Percentiles rank a stretch among this genome's conserved stretches.
phyloP scores from a whole-genome alignment of 1,284 basidiomycete genomes.

The Ceratobasidium sp. region DNA sequence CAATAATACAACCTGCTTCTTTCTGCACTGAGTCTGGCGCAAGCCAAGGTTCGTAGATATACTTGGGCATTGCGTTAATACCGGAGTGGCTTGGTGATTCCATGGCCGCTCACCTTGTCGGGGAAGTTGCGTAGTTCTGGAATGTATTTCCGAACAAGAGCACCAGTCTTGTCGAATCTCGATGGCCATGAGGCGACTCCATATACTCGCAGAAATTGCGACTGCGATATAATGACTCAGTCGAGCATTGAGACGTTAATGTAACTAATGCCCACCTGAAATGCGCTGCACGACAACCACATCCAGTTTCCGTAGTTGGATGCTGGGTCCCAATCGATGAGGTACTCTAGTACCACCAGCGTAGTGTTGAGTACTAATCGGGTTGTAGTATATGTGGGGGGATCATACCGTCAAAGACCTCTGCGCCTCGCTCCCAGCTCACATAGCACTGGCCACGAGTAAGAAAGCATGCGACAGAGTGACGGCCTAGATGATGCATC shows the following conservation, averaged over 20 bases:
- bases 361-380: not conserved
- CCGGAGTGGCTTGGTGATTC: not conserved
- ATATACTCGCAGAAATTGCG: slow-evolving; percentile 57
- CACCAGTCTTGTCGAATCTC: slow-evolving; percentile 62
- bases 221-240: slow-evolving; percentile 32
- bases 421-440: slow-evolving; percentile 68
- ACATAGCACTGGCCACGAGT: slow-evolving; percentile 68
- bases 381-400: slow-evolving; percentile 48
- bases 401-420: slow-evolving; percentile 62
- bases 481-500: slow-evolving; percentile 66
- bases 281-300: slow-evolving; percentile 65
- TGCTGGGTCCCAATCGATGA: slow-evolving; percentile 62
- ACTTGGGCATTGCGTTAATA: slow-evolving; percentile 49
- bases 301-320: slow-evolving; percentile 64
- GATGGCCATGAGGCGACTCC: slow-evolving; percentile 60
- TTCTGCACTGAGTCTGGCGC: slow-evolving; percentile 57
- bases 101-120: slow-evolving; percentile 55
- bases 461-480: slow-evolving; percentile 67
- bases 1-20: slow-evolving; percentile 59
- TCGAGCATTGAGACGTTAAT: slow-evolving; percentile 14
- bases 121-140: slow-evolving; percentile 61
- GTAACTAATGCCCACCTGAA: slow-evolving; percentile 57
- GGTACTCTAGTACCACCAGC: slow-evolving; percentile 52
- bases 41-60: slow-evolving; percentile 59
- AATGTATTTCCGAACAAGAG: slow-evolving; percentile 62